phyloP scores from a whole-genome alignment of 2,329 filamentous ascomycete genomes.

The Ascocoryne sarcoides region DNA sequence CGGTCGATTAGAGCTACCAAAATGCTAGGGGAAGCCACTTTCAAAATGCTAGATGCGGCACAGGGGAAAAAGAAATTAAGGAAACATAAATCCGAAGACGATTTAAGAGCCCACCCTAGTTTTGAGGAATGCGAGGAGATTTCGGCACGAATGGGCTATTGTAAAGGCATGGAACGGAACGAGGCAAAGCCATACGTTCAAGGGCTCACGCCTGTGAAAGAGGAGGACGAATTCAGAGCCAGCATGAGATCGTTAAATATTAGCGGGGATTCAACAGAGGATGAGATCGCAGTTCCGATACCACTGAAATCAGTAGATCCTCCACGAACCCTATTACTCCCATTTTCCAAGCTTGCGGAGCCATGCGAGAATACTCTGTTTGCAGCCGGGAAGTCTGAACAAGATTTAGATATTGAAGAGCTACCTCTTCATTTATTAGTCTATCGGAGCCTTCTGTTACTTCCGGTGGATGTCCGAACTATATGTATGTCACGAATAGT shows the following conservation, averaged over 20 bases:
- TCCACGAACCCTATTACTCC: slow-evolving; percentile 50
- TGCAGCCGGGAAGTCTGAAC: slow-evolving; percentile 41
- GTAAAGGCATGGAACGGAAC: slow-evolving; percentile 31
- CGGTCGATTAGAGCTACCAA: slow-evolving; percentile 70
- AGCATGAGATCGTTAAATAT: slow-evolving; percentile 20
- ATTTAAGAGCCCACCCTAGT: slow-evolving; percentile 34
- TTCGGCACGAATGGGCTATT: slow-evolving; percentile 70
- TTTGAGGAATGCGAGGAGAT: slow-evolving; percentile 82
- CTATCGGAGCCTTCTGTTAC: slow-evolving; percentile 63
- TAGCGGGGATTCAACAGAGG: slow-evolving; percentile 9
- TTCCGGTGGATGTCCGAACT: slow-evolving; percentile 75
- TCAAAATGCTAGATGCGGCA: slow-evolving; percentile 42
- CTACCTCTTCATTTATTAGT: slow-evolving; percentile 67
- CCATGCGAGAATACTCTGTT: slow-evolving; percentile 73
- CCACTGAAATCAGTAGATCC: slow-evolving; percentile 35
- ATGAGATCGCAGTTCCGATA: slow-evolving; percentile 29
- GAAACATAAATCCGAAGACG: slow-evolving; percentile 7
- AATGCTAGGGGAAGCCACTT: slow-evolving; percentile 60
- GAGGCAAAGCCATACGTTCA: slow-evolving; percentile 14
- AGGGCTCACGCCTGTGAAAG: slow-evolving; percentile 43
- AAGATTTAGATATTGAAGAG: slow-evolving; percentile 78
- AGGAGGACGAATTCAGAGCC: slow-evolving; percentile 43
- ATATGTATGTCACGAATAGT: slow-evolving; percentile 83
- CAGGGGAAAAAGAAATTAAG: slow-evolving; percentile 9
- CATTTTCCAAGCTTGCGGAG: slow-evolving; percentile 62